Evolutionary conservation across 1,284 basidiomycete genomes (phyloP).

Genomic region (Fistulina hepatica): DNA sequence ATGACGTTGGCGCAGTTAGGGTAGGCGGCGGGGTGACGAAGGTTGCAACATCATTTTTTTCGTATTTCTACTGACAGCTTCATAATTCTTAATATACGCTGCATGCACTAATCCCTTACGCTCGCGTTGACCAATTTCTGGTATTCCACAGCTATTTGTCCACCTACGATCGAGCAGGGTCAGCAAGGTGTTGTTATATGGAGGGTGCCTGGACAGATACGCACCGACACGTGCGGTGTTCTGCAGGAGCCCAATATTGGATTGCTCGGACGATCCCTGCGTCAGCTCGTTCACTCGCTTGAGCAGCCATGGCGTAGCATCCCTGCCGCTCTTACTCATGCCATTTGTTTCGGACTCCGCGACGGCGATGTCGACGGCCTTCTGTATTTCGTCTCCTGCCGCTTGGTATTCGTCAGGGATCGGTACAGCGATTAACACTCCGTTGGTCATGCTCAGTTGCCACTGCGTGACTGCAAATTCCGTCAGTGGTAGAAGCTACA

Average conservation of each 20-base stretch:
- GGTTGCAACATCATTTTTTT: background rate
- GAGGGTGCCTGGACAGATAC: constrained; percentile 15
- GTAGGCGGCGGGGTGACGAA: background rate
- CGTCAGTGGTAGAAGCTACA: constrained; percentile 1
- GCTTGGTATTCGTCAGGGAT: constrained; percentile 74
- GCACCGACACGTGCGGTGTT: constrained; percentile 85
- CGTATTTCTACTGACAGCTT: background rate
- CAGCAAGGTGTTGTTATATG: constrained; percentile 1
- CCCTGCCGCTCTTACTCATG: constrained; percentile 76
- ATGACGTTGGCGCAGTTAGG: background rate
- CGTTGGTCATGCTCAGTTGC: constrained; percentile 56
- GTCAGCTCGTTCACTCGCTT: constrained; percentile 79
- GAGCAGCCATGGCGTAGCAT: constrained; percentile 93
- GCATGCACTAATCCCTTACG: constrained; percentile 25
- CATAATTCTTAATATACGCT: background rate
- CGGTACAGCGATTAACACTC: constrained; percentile 80
- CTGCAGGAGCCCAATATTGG: constrained; percentile 83
- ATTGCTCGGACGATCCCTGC: constrained; percentile 55
- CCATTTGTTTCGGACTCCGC: constrained; percentile 76
- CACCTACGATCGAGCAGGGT: constrained; percentile 32
- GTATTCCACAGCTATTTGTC: constrained; percentile 75
- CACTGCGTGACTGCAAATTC: constrained; percentile 40
- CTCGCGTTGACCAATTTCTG: constrained; percentile 37
- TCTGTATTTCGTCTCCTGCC: constrained; percentile 63
- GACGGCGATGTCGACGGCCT: constrained; percentile 79